Evolutionary conservation across 768 basidiomycete genomes (phyloP).

Genomic region (Hydnomerulius pinastri): DNA sequence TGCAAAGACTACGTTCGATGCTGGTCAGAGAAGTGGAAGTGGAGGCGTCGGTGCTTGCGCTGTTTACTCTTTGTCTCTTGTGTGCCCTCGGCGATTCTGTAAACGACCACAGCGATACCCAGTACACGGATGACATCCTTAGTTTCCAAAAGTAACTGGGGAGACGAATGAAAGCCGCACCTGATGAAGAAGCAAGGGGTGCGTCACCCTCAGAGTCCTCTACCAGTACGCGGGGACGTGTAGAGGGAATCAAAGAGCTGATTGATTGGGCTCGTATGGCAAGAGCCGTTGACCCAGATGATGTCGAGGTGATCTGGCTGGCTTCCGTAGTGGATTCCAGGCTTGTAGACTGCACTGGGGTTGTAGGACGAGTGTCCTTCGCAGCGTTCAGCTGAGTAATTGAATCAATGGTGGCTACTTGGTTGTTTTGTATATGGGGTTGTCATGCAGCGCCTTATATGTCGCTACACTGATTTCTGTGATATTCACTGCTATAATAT

Average conservation of each 20-base stretch:
- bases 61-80: constrained; percentile 71
- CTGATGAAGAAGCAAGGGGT: constrained; percentile 23
- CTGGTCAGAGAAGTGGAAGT: constrained; percentile 32
- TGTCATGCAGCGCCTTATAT: constrained; percentile 27
- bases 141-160: background rate
- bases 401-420: constrained; percentile 66
- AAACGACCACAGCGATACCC: constrained; percentile 4
- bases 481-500: constrained; percentile 15
- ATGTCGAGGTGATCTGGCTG: constrained; percentile 27
- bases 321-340: constrained; percentile 45
- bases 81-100: constrained; percentile 57
- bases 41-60: constrained; percentile 33
- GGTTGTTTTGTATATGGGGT: constrained; percentile 18
- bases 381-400: constrained; percentile 54
- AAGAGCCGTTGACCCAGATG: constrained; percentile 28
- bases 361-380: constrained; percentile 52
- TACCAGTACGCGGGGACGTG: constrained; percentile 62
- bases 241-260: constrained; percentile 61
- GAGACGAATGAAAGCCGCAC: constrained; percentile 14
- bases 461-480: constrained; percentile 26
- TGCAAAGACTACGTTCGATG: constrained; percentile 21
- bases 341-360: constrained; percentile 45
- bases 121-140: constrained; percentile 3
- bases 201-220: constrained; percentile 49
- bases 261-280: constrained; percentile 26